Percentiles rank a stretch among this genome's conserved stretches.
Evolutionary conservation across 2,329 filamentous ascomycete species (phyloP).

Genomic region (Colletotrichum aenigma): DNA sequence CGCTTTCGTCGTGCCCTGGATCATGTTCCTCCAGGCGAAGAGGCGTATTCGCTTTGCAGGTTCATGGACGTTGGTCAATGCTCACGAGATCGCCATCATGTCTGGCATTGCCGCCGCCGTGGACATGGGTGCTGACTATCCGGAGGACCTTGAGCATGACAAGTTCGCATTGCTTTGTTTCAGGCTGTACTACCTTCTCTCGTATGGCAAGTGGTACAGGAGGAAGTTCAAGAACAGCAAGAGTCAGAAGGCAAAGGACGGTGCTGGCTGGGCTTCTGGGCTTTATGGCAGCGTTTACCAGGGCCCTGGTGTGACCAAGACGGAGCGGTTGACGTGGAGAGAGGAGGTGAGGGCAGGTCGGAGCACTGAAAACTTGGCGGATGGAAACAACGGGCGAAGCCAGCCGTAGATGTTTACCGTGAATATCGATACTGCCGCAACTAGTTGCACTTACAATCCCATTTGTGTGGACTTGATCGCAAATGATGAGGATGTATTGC

Average conservation of each 20-base stretch:
- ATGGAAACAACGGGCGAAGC: constrained; percentile 35
- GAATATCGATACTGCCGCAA: background rate
- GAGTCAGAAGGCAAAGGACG: constrained; percentile 46
- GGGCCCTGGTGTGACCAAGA: constrained; percentile 58
- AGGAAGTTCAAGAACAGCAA: constrained; percentile 31
- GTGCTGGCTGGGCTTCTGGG: constrained; percentile 60
- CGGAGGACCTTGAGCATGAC: constrained; percentile 66
- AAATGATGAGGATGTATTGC: accelerated
- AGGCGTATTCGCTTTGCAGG: constrained; percentile 65
- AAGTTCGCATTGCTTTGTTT: constrained; percentile 65
- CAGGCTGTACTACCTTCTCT: constrained; percentile 63
- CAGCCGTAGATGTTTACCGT: constrained; percentile 26
- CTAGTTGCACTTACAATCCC: no score
- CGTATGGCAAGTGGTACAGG: constrained; percentile 66
- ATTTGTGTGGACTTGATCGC: accelerated
- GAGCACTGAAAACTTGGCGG: constrained; percentile 38
- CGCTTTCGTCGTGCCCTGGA: constrained; percentile 64
- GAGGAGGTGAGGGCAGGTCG: constrained; percentile 39
- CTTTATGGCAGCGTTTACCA: constrained; percentile 63
- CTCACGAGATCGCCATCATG: constrained; percentile 71
- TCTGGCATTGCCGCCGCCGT: constrained; percentile 72
- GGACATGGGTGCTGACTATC: constrained; percentile 68
- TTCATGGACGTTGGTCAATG: constrained; percentile 70
- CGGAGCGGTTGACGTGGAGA: constrained; percentile 57
- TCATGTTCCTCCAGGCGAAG: constrained; percentile 69